These are phyloP conservation scores for Hansenula sp. DNA, from an alignment of 1,139 yeast genomes.

Conservation along the genomic window DNA sequence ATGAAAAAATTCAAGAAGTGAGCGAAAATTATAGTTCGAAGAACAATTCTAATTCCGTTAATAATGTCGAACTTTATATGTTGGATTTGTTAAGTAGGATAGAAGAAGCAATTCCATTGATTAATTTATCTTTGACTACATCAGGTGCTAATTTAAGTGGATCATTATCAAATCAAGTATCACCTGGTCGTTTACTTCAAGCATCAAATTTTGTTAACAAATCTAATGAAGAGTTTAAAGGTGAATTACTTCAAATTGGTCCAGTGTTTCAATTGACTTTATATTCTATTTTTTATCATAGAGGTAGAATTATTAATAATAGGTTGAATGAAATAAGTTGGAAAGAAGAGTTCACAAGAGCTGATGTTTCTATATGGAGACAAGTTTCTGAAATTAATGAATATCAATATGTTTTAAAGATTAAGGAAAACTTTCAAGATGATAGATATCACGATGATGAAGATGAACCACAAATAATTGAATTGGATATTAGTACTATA, in stretches of 20 bases:
- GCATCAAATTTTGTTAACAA: constrained; percentile 48
- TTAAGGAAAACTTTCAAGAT: constrained; percentile 64
- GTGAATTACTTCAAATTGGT: constrained; percentile 40
- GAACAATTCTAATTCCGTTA: constrained; percentile 40
- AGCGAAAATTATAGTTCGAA: constrained; percentile 21
- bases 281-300: constrained; percentile 64
- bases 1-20: constrained; percentile 38
- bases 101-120: constrained; percentile 67
- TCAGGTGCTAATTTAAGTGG: constrained; percentile 63
- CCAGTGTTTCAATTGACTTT: constrained; percentile 56
- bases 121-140: constrained; percentile 63
- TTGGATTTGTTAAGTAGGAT: constrained; percentile 45
- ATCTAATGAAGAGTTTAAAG: constrained; percentile 32
- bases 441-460: constrained; percentile 69
- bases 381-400: constrained; percentile 11
- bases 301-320: constrained; percentile 36
- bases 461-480: constrained; percentile 32
- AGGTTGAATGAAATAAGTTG: constrained; percentile 48
- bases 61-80: constrained; percentile 47
- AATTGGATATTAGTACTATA: constrained; percentile 39
- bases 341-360: constrained; percentile 71
- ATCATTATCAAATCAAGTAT: constrained; percentile 46
- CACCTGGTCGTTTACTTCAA: constrained; percentile 64
- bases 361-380: constrained; percentile 41
- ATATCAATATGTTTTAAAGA: constrained; percentile 41